These are phyloP conservation scores for Beauveria rudraprayagi DNA, from an alignment of 2,329 filamentous ascomycete genomes.

Conservation along the genomic window DNA sequence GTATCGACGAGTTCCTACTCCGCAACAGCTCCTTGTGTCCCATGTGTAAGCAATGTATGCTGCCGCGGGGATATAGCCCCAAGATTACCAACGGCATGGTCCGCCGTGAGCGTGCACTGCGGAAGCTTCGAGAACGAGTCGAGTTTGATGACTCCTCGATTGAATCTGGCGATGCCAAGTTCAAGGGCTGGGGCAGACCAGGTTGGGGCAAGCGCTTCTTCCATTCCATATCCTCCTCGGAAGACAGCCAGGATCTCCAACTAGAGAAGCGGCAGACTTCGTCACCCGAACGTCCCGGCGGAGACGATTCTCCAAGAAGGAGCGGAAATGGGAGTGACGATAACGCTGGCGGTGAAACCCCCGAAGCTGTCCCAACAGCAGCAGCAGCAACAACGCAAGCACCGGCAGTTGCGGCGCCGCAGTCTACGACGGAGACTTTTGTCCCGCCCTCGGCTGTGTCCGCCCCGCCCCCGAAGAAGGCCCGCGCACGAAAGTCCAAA, in stretches of 20 bases:
- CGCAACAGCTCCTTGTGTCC: constrained; percentile 81
- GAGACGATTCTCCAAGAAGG: neutral
- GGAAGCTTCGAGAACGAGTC: constrained; percentile 49
- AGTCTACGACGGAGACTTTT: neutral
- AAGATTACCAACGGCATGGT: constrained; percentile 81
- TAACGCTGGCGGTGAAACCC: neutral
- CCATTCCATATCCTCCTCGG: constrained; percentile 18
- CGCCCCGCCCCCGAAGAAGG: constrained; percentile 13
- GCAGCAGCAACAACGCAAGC: neutral
- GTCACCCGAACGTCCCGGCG: constrained; percentile 1
- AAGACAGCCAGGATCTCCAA: constrained; percentile 11
- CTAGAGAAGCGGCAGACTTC: constrained; percentile 4
- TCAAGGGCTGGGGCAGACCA: constrained; percentile 24
- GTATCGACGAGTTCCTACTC: constrained; percentile 77
- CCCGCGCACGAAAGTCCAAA: constrained; percentile 12
- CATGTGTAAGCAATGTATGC: constrained; percentile 75
- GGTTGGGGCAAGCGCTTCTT: constrained; percentile 25
- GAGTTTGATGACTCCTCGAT: constrained; percentile 32
- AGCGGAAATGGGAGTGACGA: neutral
- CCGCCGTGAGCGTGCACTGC: constrained; percentile 63
- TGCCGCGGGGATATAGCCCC: constrained; percentile 61
- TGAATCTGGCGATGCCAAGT: constrained; percentile 25
- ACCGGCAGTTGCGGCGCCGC: neutral
- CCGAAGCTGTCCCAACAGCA: neutral
- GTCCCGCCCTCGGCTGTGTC: neutral